Base-by-base conservation (phyloP, 2,329 filamentous ascomycete genomes). In the Colletotrichum liriopes region DNA sequence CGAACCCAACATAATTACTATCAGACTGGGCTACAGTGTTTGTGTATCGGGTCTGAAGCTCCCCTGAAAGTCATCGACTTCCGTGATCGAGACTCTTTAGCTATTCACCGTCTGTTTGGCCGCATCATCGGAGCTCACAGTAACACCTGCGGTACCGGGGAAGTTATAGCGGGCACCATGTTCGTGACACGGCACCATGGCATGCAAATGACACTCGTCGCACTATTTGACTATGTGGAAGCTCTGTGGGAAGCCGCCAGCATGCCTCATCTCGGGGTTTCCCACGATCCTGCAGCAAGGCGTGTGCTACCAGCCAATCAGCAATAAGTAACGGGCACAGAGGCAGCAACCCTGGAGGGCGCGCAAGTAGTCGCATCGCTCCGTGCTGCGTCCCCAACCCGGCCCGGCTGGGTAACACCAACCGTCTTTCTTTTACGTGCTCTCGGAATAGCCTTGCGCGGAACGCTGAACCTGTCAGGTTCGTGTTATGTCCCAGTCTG, bases 211-310 rank as follows among this genome's bases (percentile, higher is more conserved):
- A 39, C 51, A 45, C 3, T 29, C 16, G 59, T 73, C 35, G 43
- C 55, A 65, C 60, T 26, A 29, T 56, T 26, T n/a, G 35, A 58
- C 45, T 71, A 49, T 56, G 47, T 66, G 55, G 60, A 37, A 62
- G 58, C 61, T 37, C 71, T 73, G 71, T 58, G 39, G 55, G 51
- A 32, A 61, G 71, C 71, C 71, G 61, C 32, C 49, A 39, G 55
- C 55, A 66, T 73, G 56, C 71, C 49, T 73, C 71, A 74, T 74
- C 67, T 74, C 67, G 41, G 67, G 65, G 65, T 72, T 72, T 43
- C 56, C 61, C 59, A 68, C 71, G 73, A 74, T 74, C 73, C 73
- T 74, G 73, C 73, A 74, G 73, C 71, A 68, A 72, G 64, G 64
- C 72, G 60, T 63, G 59, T 67, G 35, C 54, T 41, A 65, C 68